Base-by-base conservation (phyloP, 768 basidiomycete species). In the Mycena venus region DNA sequence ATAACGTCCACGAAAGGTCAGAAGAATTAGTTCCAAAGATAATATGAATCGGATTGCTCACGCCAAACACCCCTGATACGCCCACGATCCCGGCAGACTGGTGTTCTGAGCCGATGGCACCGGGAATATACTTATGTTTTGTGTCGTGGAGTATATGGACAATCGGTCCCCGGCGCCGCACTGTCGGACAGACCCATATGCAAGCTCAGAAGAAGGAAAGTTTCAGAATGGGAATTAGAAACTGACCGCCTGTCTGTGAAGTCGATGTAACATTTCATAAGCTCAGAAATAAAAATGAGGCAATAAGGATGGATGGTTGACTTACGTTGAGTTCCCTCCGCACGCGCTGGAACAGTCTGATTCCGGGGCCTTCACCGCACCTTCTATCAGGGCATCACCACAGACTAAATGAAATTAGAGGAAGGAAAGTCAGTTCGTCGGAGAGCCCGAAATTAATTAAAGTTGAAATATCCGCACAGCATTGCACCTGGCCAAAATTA, bases 161-260 rank as follows among this genome's bases (percentile, higher is more conserved):
- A 95, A 79, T n/a, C 90, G 88, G 78, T 92, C 91, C 1, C 91
- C 89, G 8, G 91, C 95, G 79, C 95, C 95, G 74, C 94, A 96
- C 74, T 75, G 40, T 36, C 8, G 17, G 4, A 19, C 14, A 15
- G n/a, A 29, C 7, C 17, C 60, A n/a, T n/a, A n/a, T n/a, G n/a
- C n/a, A 19, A 49, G 91, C 90, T 80, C 93, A 87, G 19, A 91
- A 72, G 31, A 32, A 71, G 31, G 40, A 6, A 17, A 25, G 21
- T 7, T 47, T 12, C 17, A 8, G 56, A 38, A n/a, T n/a, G n/a
- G n/a, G n/a, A n/a, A n/a, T n/a, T n/a, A n/a, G n/a, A n/a, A n/a
- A 63, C 32, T 36, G 58, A 36, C 74, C 9, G 74, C 53, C 56
- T 70, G 31, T 47, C 32, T 72, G 38, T 51, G 44, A 67, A 23